These are phyloP conservation scores for Penicillium crustosum DNA, from an alignment of 2,329 filamentous ascomycete genomes.

Conservation along the genomic window DNA sequence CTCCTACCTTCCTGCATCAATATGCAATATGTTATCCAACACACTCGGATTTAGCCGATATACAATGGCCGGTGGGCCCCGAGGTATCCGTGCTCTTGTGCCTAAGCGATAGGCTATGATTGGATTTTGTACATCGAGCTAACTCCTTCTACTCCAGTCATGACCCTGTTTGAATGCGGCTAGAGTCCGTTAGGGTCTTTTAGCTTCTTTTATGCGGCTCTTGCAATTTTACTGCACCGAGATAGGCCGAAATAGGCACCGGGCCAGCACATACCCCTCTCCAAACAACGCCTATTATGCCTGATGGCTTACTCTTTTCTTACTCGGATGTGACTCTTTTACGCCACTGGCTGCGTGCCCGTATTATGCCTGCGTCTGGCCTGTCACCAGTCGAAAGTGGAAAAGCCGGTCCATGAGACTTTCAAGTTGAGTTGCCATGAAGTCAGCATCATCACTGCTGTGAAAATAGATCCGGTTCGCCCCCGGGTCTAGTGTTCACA, in stretches of 20 bases:
- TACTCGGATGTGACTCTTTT: background rate
- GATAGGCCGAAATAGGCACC: background rate
- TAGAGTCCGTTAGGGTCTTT: slow-evolving; percentile 5
- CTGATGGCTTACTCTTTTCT: background rate
- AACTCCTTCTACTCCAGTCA: slow-evolving; percentile 5
- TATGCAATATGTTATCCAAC: background rate
- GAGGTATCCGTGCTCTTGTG: background rate
- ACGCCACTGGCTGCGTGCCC: background rate
- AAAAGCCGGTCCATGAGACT: background rate
- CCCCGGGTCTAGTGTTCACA: background rate
- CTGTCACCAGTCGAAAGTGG: background rate
- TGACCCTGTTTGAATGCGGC: slow-evolving; percentile 8
- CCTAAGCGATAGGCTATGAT: background rate
- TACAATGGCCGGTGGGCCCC: background rate
- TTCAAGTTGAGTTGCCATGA: background rate
- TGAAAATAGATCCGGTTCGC: background rate
- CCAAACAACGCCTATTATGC: background rate
- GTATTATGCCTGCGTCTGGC: background rate
- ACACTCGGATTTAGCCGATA: background rate
- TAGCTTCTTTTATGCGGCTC: slow-evolving; percentile 23
- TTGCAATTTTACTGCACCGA: slow-evolving; percentile 12
- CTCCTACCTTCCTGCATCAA: background rate
- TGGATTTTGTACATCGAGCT: background rate
- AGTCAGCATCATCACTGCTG: background rate
- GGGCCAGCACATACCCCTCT: background rate